Percentiles rank a stretch among this genome's conserved stretches.
Conservation (phyloP, 2,329 filamentous ascomycete species). For the Thielaviopsis cerberus region DNA sequence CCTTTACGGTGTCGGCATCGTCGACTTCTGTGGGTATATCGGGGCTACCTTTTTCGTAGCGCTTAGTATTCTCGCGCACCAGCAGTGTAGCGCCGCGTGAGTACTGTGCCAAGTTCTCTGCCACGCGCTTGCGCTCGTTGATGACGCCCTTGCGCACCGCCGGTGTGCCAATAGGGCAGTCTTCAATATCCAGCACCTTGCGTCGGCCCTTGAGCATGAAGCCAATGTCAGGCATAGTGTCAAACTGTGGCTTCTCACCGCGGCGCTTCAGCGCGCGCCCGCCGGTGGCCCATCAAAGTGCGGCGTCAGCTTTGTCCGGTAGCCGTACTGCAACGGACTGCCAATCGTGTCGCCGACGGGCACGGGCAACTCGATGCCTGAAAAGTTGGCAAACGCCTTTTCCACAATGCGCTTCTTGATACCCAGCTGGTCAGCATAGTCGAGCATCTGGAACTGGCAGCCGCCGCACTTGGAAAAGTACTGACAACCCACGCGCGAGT, state of each 20-base stretch:
- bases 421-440: constrained; percentile 66
- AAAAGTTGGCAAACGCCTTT: constrained; percentile 84
- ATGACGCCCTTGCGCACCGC: constrained; percentile 65
- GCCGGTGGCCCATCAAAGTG: constrained; percentile 69
- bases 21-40: constrained; percentile 15
- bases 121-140: constrained; percentile 59
- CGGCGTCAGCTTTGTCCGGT: constrained; percentile 90
- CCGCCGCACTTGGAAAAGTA: constrained; percentile 82
- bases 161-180: constrained; percentile 86
- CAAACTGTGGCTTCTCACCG: constrained; percentile 29
- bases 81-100: constrained; percentile 71
- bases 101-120: constrained; percentile 51
- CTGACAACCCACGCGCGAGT: constrained; percentile 56
- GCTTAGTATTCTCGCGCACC: constrained; percentile 64
- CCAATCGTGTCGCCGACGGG: constrained; percentile 77
- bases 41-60: constrained; percentile 34
- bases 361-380: constrained; percentile 46
- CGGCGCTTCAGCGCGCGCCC: constrained; percentile 30
- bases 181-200: constrained; percentile 79
- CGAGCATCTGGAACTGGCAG: constrained; percentile 95
- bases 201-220: constrained; percentile 76
- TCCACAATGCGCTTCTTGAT: constrained; percentile 77
- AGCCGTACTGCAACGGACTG: constrained; percentile 78
- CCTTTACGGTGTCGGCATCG: constrained; percentile 23
- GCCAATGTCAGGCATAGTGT: constrained; percentile 59